These are phyloP conservation scores for Crithidia brevicula DNA, from an alignment of 208 protist genomes.

Conservation along the genomic window DNA sequence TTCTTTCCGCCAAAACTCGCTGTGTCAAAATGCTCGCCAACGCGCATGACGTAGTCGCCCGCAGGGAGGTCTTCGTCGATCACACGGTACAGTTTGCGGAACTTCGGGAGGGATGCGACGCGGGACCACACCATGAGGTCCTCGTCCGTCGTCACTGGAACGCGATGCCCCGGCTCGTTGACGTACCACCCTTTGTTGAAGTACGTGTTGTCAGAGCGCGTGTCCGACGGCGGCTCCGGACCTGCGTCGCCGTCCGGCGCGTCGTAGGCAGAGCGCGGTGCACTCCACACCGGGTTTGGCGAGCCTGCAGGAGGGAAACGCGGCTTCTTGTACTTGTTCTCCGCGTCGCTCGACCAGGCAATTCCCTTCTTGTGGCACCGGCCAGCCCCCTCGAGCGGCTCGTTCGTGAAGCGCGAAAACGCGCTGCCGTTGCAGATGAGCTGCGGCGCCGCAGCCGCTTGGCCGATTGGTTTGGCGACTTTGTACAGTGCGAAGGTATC, in stretches of 20 bases:
- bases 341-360: constrained; percentile 92
- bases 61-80: constrained; percentile 81
- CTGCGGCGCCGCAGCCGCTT: neutral
- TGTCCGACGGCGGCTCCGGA: constrained; percentile 11
- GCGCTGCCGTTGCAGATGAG: constrained; percentile 82
- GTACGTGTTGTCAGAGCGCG: constrained; percentile 66
- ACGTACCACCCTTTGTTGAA: constrained; percentile 90
- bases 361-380: constrained; percentile 93
- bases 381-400: constrained; percentile 37
- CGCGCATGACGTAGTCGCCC: constrained; percentile 90
- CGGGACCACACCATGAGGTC: constrained; percentile 99
- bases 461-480: neutral
- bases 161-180: constrained; percentile 75
- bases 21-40: constrained; percentile 94
- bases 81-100: constrained; percentile 98
- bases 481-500: constrained; percentile 89
- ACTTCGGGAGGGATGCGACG: constrained; percentile 94
- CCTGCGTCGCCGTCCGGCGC: constrained; percentile 17
- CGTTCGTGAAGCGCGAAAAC: constrained; percentile 72
- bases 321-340: constrained; percentile 84
- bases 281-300: constrained; percentile 54
- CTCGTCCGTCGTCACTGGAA: constrained; percentile 93
- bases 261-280: constrained; percentile 40
- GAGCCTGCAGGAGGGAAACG: constrained; percentile 28
- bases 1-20: constrained; percentile 94